A percentile compares a stretch with the other conserved stretches of the same genome.
These are phyloP conservation scores for Fraxinus platypoda DNA, from an alignment of 305 asterid species.

Conservation along the genomic window DNA sequence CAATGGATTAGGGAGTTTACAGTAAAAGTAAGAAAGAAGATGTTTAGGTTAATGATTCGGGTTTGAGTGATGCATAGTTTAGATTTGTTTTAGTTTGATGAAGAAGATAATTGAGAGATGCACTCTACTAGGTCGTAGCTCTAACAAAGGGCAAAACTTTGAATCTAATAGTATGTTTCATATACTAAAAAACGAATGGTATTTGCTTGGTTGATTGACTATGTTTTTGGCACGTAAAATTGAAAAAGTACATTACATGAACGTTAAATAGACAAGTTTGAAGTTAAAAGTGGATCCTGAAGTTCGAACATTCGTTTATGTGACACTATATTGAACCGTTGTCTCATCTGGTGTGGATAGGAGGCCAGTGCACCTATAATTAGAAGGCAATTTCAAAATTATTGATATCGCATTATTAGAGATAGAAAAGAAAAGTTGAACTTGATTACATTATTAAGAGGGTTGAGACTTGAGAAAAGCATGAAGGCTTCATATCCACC, in stretches of 20 bases:
- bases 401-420: background rate
- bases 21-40: background rate
- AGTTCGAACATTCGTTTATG: background rate
- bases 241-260: background rate
- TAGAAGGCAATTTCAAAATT: background rate
- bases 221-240: background rate
- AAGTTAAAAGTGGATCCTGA: background rate
- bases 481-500: background rate
- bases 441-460: constrained; percentile 32
- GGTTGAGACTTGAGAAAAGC: background rate
- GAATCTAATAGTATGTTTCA: background rate
- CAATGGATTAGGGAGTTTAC: constrained; percentile 17
- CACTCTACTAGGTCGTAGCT: background rate
- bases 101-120: background rate
- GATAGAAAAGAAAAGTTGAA: constrained; percentile 13
- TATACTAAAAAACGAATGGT: background rate
- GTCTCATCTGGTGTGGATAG: background rate
- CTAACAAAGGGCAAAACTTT: background rate
- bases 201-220: background rate
- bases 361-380: background rate
- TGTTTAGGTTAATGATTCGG: background rate
- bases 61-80: background rate
- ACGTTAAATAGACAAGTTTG: background rate
- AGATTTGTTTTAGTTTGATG: constrained; percentile 55
- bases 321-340: background rate